Percentiles rank a stretch among this genome's conserved stretches.
phyloP scores from a whole-genome alignment of 352 stramenopile genomes.

The Blastocystis sp. region DNA sequence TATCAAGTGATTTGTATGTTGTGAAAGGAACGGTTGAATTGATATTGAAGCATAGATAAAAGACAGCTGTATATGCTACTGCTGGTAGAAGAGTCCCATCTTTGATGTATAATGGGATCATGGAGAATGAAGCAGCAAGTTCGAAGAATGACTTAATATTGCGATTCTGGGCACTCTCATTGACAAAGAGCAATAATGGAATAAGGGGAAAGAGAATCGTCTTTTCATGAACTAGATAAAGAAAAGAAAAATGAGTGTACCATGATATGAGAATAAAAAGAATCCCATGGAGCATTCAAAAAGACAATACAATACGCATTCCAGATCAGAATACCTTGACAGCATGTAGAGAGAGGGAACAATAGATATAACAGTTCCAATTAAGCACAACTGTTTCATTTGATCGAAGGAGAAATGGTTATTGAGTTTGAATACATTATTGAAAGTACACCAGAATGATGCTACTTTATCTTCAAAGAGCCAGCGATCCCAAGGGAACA shows the following conservation, averaged over 20 bases:
- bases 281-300: constrained; percentile 84
- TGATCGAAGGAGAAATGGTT: constrained; percentile 72
- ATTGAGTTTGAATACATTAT: constrained; percentile 79
- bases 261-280: constrained; percentile 93
- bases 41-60: not conserved
- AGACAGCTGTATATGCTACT: not conserved
- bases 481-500: constrained; percentile 90
- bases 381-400: constrained; percentile 77
- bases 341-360: not conserved
- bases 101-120: constrained; percentile 72
- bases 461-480: constrained; percentile 97
- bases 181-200: constrained; percentile 80
- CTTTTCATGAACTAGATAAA: constrained; percentile 86
- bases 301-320: constrained; percentile 80
- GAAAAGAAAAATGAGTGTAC: not conserved
- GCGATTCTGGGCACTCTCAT: constrained; percentile 67
- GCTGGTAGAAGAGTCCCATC: constrained; percentile 19
- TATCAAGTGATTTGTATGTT: not conserved
- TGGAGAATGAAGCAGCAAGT: constrained; percentile 74
- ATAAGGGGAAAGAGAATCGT: constrained; percentile 87
- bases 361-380: not conserved
- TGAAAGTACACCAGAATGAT: constrained; percentile 87
- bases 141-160: not conserved
- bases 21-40: not conserved
- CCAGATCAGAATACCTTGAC: constrained; percentile 74